Percentiles rank a stretch among this genome's conserved stretches.
Conservation (phyloP, 2,329 filamentous ascomycete genomes). For the Onygenales sp. region DNA sequence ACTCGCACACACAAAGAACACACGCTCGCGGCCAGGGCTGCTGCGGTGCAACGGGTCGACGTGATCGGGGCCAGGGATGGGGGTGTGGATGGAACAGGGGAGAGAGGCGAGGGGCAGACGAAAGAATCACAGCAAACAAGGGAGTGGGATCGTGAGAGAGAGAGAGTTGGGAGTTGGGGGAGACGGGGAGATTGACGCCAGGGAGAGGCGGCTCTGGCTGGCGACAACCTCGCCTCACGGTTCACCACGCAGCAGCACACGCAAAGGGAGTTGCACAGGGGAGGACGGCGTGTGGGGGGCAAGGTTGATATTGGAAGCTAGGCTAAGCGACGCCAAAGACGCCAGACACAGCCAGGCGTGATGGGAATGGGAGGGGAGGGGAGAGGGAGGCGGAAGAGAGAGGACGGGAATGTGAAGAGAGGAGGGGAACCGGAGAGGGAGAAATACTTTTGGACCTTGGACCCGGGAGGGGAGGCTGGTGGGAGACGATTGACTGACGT, state of each 20-base stretch:
- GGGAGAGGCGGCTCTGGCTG: neutral
- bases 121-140: slow-evolving; percentile 1
- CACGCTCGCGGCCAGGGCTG: too few relatives aligned
- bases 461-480: too few relatives aligned
- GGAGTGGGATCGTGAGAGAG: neutral
- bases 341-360: neutral
- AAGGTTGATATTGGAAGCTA: neutral
- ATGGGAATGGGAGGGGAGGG: slow-evolving; percentile 7
- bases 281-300: neutral
- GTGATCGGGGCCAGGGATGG: neutral
- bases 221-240: neutral
- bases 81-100: neutral
- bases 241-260: neutral
- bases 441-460: neutral
- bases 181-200: neutral
- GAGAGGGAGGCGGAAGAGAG: slow-evolving; percentile 6
- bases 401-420: slow-evolving; percentile 8
- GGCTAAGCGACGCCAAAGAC: neutral
- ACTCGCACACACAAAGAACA: too few relatives aligned
- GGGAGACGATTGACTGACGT: too few relatives aligned
- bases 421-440: neutral
- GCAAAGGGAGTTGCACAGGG: neutral
- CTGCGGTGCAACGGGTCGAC: too few relatives aligned
- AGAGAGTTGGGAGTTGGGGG: slow-evolving; percentile 7
- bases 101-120: slow-evolving; percentile 1